phyloP scores from a whole-genome alignment of 2,329 filamentous ascomycete genomes.

The Xylaria sp. region DNA sequence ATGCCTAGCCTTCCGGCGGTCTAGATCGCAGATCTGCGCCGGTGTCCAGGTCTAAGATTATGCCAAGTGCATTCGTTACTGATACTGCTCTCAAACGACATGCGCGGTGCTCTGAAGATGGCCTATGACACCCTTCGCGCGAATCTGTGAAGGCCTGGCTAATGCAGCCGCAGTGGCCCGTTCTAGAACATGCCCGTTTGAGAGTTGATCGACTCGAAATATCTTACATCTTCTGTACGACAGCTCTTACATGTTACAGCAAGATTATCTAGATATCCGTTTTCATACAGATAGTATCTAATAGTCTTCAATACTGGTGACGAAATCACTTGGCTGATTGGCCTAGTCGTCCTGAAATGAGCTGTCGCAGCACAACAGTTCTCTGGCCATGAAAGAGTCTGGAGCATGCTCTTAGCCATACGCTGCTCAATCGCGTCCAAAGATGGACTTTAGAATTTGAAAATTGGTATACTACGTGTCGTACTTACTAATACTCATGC shows the following conservation, averaged over 20 bases:
- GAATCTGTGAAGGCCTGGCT: not conserved
- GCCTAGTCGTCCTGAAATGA: not conserved
- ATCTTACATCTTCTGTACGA: not conserved
- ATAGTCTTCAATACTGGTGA: not conserved
- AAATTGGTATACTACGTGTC: too few species aligned
- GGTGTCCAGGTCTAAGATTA: not conserved
- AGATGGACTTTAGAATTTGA: too few species aligned
- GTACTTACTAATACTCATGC: too few species aligned
- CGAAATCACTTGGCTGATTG: not conserved
- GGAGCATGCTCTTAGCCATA: not conserved
- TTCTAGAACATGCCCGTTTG: not conserved
- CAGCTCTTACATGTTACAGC: not conserved
- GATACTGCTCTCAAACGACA: not conserved
- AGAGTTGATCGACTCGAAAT: not conserved
- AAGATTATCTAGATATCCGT: not conserved
- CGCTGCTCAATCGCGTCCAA: not conserved
- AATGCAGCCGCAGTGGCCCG: not conserved
- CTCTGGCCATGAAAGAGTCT: not conserved
- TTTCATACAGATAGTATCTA: not conserved
- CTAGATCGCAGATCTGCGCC: not conserved
- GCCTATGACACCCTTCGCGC: not conserved
- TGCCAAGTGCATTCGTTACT: not conserved
- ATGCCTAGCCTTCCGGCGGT: not conserved
- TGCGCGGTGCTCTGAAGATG: not conserved
- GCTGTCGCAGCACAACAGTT: not conserved